These are phyloP conservation scores for Alnus glutinosa DNA, from an alignment of 306 rosid species.

Conservation along the genomic window DNA sequence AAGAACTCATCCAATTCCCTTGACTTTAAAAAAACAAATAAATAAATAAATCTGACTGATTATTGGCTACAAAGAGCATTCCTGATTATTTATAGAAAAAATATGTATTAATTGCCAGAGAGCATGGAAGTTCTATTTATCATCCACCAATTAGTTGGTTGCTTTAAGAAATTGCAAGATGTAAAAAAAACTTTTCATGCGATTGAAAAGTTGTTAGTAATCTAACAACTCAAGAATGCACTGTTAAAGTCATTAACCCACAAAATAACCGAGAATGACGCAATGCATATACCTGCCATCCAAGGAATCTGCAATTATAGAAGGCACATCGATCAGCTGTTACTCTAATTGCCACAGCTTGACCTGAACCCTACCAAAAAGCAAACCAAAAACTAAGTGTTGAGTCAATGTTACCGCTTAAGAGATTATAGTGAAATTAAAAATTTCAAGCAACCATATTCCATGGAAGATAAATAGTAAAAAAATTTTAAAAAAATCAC, in stretches of 20 bases:
- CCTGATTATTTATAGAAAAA: neutral
- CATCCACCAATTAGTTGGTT: neutral
- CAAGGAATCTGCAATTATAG: conserved; percentile 92
- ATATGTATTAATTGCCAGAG: neutral
- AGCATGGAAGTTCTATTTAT: neutral
- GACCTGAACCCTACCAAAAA: conserved; percentile 77
- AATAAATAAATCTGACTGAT: neutral
- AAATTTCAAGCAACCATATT: neutral
- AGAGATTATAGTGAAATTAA: neutral
- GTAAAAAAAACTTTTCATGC: neutral
- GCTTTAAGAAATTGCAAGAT: conserved; percentile 3
- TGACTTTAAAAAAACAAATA: neutral
- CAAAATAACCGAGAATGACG: conserved; percentile 16
- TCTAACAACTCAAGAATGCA: conserved; percentile 14
- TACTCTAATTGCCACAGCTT: conserved; percentile 94
- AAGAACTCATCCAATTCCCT: conserved; percentile 14
- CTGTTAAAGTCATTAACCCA: conserved; percentile 18
- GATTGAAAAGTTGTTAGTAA: neutral
- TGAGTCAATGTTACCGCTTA: neutral
- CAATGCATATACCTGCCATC: conserved; percentile 78
- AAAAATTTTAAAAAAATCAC: neutral
- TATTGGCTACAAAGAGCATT: neutral
- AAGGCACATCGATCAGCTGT: conserved; percentile 91
- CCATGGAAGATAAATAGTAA: neutral
- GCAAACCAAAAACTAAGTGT: conserved; percentile 11